phyloP scores from a whole-genome alignment of 192 early-diverging fungal genomes.

The Linnemannia schmuckeri region DNA sequence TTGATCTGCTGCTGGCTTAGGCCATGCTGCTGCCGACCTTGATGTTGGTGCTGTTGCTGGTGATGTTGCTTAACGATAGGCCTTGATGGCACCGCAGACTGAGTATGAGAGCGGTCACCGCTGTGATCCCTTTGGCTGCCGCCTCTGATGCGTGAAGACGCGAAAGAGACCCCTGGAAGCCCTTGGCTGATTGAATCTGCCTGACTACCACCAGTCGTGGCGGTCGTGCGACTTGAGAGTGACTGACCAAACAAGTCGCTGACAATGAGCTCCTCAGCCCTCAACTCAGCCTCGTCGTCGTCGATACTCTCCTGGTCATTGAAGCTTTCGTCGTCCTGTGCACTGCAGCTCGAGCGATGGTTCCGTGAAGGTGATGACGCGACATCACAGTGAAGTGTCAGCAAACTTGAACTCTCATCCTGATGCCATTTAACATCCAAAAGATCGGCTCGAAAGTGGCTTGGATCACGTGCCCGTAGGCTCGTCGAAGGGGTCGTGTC shows the following conservation, averaged over 20 bases:
- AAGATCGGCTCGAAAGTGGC: not conserved
- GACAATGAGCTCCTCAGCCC: slow-evolving; percentile 40
- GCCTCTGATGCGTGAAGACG: not conserved
- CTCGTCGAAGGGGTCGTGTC: not conserved
- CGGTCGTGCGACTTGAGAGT: not conserved
- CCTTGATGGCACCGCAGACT: not conserved
- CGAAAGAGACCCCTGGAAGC: not conserved
- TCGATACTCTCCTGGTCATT: slow-evolving; percentile 38
- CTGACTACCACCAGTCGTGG: not conserved
- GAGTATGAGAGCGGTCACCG: not conserved
- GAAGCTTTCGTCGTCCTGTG: slow-evolving; percentile 24
- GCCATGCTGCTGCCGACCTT: not conserved
- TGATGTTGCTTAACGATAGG: not conserved
- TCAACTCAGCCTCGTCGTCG: slow-evolving; percentile 49
- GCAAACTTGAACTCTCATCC: not conserved
- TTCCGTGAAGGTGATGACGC: not conserved
- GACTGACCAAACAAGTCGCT: slow-evolving; percentile 27
- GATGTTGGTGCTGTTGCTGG: not conserved
- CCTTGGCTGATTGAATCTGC: not conserved
- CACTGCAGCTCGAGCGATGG: not conserved
- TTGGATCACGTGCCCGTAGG: not conserved
- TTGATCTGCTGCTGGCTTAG: slow-evolving; percentile 29
- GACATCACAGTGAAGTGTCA: not conserved
- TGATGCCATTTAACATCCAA: not conserved
- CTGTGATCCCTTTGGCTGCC: not conserved